Evolutionary conservation across 139 green algal species (phyloP).

Genomic region (Yamagishiella unicocca): DNA sequence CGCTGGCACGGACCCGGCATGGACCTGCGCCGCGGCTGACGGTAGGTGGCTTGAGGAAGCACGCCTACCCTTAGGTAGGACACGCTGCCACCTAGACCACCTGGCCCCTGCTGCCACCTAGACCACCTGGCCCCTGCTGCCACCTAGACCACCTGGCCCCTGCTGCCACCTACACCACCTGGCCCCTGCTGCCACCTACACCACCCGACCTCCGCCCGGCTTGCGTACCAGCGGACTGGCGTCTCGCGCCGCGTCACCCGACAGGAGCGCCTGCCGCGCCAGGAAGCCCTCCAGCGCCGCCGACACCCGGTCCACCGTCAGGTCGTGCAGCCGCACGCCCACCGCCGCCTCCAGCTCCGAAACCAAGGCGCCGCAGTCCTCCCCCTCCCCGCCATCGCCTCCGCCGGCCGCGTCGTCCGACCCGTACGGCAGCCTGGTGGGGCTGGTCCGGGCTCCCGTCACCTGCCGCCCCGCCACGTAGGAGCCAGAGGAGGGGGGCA

Average conservation of each 20-base stretch:
- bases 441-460: background rate
- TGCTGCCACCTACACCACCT: background rate
- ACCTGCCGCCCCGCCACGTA: background rate
- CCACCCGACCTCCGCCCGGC: background rate
- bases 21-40: too few relatives aligned
- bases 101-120: too few relatives aligned
- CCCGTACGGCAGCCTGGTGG: background rate
- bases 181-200: background rate
- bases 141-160: background rate
- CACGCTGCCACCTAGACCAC: background rate
- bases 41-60: background rate
- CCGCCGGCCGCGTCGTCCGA: background rate
- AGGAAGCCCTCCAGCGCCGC: constrained; percentile 14
- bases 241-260: background rate
- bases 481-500: background rate
- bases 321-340: constrained; percentile 22
- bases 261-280: background rate
- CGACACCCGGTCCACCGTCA: background rate
- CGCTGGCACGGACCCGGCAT: too few relatives aligned
- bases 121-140: too few relatives aligned
- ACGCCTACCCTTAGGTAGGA: background rate
- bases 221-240: constrained; percentile 15
- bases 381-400: too few relatives aligned
- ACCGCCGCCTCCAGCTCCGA: constrained; percentile 34
- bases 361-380: background rate